These are phyloP conservation scores for Penicillium cataractarum DNA, from an alignment of 495 filamentous ascomycete species.

Conservation along the genomic window DNA sequence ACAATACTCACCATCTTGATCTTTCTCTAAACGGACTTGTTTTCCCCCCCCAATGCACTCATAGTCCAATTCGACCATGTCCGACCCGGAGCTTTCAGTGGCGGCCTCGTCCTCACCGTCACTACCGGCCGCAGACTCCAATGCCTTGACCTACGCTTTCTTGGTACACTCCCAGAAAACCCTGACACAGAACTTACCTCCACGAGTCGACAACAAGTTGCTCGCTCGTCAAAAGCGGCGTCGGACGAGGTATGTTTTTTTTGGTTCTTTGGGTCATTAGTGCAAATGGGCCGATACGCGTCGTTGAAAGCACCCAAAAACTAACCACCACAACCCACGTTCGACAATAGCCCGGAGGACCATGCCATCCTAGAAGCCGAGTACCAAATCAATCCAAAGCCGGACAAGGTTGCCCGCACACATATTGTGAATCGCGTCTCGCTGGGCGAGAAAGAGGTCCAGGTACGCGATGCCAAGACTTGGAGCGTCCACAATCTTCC, in stretches of 20 bases:
- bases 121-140: slow-evolving; percentile 40
- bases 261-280: not conserved
- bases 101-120: slow-evolving; percentile 42
- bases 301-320: slow-evolving; percentile 6
- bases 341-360: slow-evolving; percentile 72
- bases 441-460: slow-evolving; percentile 95
- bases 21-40: not conserved
- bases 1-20: slow-evolving; percentile 11
- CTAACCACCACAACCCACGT: slow-evolving; percentile 6
- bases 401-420: slow-evolving; percentile 85
- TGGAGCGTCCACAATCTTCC: slow-evolving; percentile 29
- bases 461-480: slow-evolving; percentile 64
- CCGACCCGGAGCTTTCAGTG: slow-evolving; percentile 42
- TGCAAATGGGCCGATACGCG: slow-evolving; percentile 10
- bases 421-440: slow-evolving; percentile 83
- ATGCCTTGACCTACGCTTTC: slow-evolving; percentile 61
- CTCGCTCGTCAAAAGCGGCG: slow-evolving; percentile 69
- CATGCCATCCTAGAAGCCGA: slow-evolving; percentile 89
- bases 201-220: slow-evolving; percentile 68
- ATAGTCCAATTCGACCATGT: slow-evolving; percentile 35
- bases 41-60: slow-evolving; percentile 26
- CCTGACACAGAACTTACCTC: slow-evolving; percentile 62
- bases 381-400: slow-evolving; percentile 83
- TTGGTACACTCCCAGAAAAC: slow-evolving; percentile 70
- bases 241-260: slow-evolving; percentile 59